Percentiles rank a stretch among this genome's conserved stretches.
These are phyloP conservation scores for Sclerotinia spermophila DNA, from an alignment of 2,329 filamentous ascomycete species.

Conservation along the genomic window DNA sequence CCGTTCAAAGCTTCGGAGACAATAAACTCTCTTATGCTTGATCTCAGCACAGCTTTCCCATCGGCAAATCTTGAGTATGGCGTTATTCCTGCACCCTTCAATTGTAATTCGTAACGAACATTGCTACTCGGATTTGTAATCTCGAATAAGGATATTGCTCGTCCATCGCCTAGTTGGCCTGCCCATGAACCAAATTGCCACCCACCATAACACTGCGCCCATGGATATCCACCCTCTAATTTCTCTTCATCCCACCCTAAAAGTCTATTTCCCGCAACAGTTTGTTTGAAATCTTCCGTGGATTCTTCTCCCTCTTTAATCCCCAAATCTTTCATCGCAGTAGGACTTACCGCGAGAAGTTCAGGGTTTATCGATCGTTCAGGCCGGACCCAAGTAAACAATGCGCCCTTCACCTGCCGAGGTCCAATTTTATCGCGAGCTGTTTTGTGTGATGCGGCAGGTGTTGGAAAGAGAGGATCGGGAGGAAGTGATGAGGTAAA, in stretches of 20 bases:
- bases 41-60: constrained; percentile 87
- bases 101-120: constrained; percentile 81
- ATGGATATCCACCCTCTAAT: constrained; percentile 76
- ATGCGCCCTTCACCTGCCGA: constrained; percentile 76
- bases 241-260: constrained; percentile 71
- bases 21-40: constrained; percentile 90
- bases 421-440: constrained; percentile 74
- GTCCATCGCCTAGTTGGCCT: constrained; percentile 89
- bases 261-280: constrained; percentile 79
- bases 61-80: constrained; percentile 97
- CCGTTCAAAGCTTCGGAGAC: constrained; percentile 88
- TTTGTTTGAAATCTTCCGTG: constrained; percentile 69
- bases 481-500: constrained; percentile 67
- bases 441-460: constrained; percentile 74
- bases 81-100: constrained; percentile 90
- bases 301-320: constrained; percentile 65
- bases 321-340: constrained; percentile 77
- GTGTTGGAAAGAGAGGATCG: constrained; percentile 75
- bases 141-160: constrained; percentile 93
- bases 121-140: constrained; percentile 69
- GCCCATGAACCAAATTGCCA: constrained; percentile 83
- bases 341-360: constrained; percentile 74
- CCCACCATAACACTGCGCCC: constrained; percentile 97
- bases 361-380: constrained; percentile 69
- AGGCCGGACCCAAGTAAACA: constrained; percentile 89